Evolutionary conservation across 139 green algal genomes (phyloP).

Genomic region (Coelastrella sp.): DNA sequence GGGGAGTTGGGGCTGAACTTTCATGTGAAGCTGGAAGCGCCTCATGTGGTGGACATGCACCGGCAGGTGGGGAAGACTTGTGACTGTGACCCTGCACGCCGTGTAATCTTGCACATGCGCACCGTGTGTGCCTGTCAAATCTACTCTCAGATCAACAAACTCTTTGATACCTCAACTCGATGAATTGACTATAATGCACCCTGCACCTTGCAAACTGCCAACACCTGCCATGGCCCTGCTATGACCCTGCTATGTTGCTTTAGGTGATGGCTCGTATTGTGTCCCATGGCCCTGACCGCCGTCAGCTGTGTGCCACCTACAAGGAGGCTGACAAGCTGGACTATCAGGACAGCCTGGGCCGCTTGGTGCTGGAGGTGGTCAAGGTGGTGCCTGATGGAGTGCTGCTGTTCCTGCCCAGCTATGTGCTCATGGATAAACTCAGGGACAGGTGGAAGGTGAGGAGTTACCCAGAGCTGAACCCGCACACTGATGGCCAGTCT

Average conservation of each 20-base stretch:
- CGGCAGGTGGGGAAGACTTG: slow-evolving; percentile 69
- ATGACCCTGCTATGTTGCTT: neutral
- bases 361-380: slow-evolving; percentile 63
- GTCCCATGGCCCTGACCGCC: slow-evolving; percentile 55
- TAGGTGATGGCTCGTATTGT: slow-evolving; percentile 81
- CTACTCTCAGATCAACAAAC: too few species aligned
- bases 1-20: slow-evolving; percentile 87
- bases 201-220: too few species aligned
- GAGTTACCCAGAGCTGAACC: too few species aligned
- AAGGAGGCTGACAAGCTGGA: slow-evolving; percentile 51
- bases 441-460: slow-evolving; percentile 79
- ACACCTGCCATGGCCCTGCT: neutral
- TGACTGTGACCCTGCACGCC: neutral
- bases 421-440: slow-evolving; percentile 87
- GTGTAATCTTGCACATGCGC: neutral
- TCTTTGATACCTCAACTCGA: too few species aligned
- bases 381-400: slow-evolving; percentile 86
- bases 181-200: neutral
- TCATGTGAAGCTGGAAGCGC: slow-evolving; percentile 78
- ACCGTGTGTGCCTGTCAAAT: neutral
- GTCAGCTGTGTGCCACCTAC: slow-evolving; percentile 66
- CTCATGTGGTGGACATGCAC: slow-evolving; percentile 92
- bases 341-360: slow-evolving; percentile 75
- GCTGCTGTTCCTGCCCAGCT: slow-evolving; percentile 94
- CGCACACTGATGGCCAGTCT: too few species aligned